Evolutionary conservation across 108 stramenopile genomes (phyloP).

Genomic region (Fragilaria crotonensis): DNA sequence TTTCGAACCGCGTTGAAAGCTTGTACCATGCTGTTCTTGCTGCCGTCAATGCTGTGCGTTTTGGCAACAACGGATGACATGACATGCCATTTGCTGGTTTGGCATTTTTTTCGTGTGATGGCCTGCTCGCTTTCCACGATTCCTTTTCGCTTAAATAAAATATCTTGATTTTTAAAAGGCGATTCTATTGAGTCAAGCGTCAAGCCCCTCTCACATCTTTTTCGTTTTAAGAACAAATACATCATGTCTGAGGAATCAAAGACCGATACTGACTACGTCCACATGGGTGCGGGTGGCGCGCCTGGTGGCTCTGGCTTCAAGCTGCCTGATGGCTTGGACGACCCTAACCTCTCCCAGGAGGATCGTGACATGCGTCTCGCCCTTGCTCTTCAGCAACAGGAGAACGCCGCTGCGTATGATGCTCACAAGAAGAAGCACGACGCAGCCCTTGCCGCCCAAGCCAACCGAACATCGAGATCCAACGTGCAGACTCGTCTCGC

Average conservation of each 20-base stretch:
- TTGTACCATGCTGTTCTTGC: too few species aligned
- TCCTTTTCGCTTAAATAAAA: too few species aligned
- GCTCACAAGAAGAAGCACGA: conserved; percentile 79
- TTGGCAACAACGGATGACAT: too few species aligned
- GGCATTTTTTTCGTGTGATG: too few species aligned
- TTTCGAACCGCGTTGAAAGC: too few species aligned
- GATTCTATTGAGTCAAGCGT: too few species aligned
- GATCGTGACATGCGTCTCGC: conserved; percentile 83
- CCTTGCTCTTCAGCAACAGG: conserved; percentile 85
- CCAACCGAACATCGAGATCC: conserved; percentile 72
- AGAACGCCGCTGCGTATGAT: conserved; percentile 79
- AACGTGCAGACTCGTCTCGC: conserved; percentile 65
- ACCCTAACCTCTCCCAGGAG: conserved; percentile 79
- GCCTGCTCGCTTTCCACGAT: too few species aligned
- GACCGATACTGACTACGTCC: conserved; percentile 83
- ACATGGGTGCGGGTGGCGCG: conserved; percentile 46
- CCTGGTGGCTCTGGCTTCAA: conserved; percentile 3
- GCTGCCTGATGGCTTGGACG: conserved; percentile 44
- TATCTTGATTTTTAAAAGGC: too few species aligned
- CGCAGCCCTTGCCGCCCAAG: conserved; percentile 43
- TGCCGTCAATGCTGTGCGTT: too few species aligned
- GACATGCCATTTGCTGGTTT: too few species aligned
- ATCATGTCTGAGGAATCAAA: conserved; percentile 85
- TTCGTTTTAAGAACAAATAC: too few species aligned
- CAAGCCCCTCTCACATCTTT: too few species aligned